Conservation (phyloP, 148 eudicot genomes). For the Cornus kousa region DNA sequence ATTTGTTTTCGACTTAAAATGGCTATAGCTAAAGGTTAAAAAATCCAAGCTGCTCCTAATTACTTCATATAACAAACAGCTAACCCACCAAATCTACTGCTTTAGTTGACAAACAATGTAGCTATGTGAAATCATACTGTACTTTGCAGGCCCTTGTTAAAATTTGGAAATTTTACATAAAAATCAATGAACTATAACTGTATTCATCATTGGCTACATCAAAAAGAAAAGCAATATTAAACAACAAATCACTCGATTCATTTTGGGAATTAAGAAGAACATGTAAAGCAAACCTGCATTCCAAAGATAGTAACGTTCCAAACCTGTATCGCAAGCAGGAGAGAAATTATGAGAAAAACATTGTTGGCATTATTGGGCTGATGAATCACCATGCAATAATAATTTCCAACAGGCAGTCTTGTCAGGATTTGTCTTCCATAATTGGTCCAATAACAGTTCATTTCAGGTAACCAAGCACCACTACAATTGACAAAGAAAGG, state of each 20-base stretch:
- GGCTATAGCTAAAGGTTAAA: too few species aligned
- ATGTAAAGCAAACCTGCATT: background rate
- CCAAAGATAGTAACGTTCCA: background rate
- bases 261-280: background rate
- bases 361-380: too few species aligned
- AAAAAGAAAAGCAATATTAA: background rate
- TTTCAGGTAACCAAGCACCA: conserved; percentile 31
- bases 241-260: background rate
- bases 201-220: background rate
- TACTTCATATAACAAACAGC: too few species aligned
- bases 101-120: background rate
- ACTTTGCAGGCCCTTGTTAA: background rate
- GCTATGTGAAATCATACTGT: background rate
- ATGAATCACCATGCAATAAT: background rate
- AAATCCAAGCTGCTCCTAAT: too few species aligned
- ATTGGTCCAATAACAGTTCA: background rate
- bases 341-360: too few species aligned
- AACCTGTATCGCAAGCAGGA: background rate
- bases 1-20: too few species aligned
- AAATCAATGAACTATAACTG: background rate
- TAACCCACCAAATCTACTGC: background rate
- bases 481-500: conserved; percentile 85
- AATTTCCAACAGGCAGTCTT: background rate
- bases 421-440: background rate
- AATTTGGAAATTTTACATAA: background rate